A percentile compares a stretch with the other conserved stretches of the same genome.
Conservation (phyloP, 1,284 basidiomycete genomes). For the Pyrrhoderma noxium region DNA sequence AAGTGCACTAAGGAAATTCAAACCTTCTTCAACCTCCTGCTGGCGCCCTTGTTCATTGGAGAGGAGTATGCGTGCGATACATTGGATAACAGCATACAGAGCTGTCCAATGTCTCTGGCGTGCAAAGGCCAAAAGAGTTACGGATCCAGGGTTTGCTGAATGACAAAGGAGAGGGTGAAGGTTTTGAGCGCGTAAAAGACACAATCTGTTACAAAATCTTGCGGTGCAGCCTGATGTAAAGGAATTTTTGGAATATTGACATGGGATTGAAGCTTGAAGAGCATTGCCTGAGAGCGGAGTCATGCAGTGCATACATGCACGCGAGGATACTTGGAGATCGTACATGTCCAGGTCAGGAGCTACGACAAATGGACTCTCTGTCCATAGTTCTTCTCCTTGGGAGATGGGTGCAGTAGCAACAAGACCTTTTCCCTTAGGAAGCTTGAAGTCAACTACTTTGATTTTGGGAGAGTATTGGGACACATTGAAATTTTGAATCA, state of each 20-base stretch:
- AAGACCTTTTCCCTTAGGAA: slow-evolving; percentile 76
- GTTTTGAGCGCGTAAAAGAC: slow-evolving; percentile 51
- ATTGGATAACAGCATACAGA: slow-evolving; percentile 63
- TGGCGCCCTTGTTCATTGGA: slow-evolving; percentile 43
- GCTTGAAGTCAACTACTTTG: slow-evolving; percentile 61
- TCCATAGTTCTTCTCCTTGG: slow-evolving; percentile 74
- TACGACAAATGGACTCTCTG: slow-evolving; percentile 68
- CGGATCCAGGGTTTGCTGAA: slow-evolving; percentile 61
- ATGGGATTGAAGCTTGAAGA: slow-evolving; percentile 44
- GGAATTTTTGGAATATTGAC: slow-evolving; percentile 35
- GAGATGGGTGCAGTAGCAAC: slow-evolving; percentile 61
- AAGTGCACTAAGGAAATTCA: slow-evolving; percentile 42
- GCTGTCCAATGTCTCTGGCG: slow-evolving; percentile 62
- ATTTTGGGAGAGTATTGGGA: slow-evolving; percentile 57
- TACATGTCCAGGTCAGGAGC: slow-evolving; percentile 73
- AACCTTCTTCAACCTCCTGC: slow-evolving; percentile 37
- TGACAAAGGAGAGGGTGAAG: slow-evolving; percentile 72
- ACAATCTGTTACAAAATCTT: slow-evolving; percentile 75
- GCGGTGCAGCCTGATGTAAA: slow-evolving; percentile 34
- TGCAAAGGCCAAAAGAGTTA: slow-evolving; percentile 54
- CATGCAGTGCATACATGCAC: slow-evolving; percentile 60
- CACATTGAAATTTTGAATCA: slow-evolving; percentile 61
- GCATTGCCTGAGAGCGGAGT: slow-evolving; percentile 41
- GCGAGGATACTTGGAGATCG: slow-evolving; percentile 49
- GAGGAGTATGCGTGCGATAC: slow-evolving; percentile 57